These are phyloP conservation scores for Rhytidiadelphus loreus DNA, from an alignment of 225 moss, liverwort and hornwort species.

Conservation along the genomic window DNA sequence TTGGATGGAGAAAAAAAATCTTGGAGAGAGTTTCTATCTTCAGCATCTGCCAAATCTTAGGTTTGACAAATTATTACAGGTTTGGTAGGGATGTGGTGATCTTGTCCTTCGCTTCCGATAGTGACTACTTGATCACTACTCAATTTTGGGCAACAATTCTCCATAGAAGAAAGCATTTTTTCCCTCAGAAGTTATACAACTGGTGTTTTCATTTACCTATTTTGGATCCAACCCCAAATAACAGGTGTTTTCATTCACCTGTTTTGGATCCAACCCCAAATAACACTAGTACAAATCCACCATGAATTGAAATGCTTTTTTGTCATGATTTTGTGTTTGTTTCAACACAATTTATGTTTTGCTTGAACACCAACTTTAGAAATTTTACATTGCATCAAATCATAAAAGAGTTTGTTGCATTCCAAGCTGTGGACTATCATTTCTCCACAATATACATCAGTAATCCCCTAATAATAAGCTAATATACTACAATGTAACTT, in stretches of 20 bases:
- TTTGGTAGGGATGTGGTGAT: fast-evolving
- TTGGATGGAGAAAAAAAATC: not conserved
- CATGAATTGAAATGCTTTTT: not conserved
- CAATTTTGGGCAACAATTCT: too few species aligned
- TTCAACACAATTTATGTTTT: not conserved
- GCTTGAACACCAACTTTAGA: fast-evolving
- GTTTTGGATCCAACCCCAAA: fast-evolving
- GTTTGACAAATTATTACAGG: too few species aligned
- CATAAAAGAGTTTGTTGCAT: too few species aligned
- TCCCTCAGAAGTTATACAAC: too few species aligned
- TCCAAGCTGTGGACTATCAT: not conserved
- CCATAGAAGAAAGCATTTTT: too few species aligned
- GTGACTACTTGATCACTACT: too few species aligned
- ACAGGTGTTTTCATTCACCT: not conserved
- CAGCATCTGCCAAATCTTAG: too few species aligned
- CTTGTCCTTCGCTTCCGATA: too few species aligned
- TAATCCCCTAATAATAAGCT: too few species aligned
- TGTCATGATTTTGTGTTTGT: not conserved
- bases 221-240: not conserved
- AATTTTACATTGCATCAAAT: not conserved
- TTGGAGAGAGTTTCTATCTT: not conserved
- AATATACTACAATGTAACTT: not conserved
- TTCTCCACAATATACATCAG: not conserved
- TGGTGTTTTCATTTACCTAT: not conserved
- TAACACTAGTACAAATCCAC: not conserved